Evolutionary conservation across 116 monocot species (phyloP).

Genomic region (Zostera marina): DNA sequence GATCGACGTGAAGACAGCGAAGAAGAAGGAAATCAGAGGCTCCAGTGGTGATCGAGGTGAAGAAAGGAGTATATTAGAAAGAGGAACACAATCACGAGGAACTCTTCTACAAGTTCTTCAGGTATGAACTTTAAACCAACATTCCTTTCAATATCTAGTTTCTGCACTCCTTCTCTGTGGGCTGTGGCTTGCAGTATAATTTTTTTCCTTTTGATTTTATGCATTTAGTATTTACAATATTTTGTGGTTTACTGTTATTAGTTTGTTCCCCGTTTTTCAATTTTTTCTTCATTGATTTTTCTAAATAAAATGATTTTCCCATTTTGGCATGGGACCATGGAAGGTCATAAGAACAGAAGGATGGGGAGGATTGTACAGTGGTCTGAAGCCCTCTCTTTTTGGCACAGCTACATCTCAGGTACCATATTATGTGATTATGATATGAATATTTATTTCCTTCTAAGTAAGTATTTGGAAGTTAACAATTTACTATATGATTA

Average conservation of each 20-base stretch:
- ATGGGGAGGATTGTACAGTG: constrained; percentile 71
- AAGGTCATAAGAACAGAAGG: constrained; percentile 75
- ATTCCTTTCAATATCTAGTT: background rate
- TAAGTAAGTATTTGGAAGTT: background rate
- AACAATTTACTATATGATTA: background rate
- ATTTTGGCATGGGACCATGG: constrained; percentile 2
- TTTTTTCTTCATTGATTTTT: background rate
- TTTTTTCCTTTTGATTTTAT: background rate
- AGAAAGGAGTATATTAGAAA: constrained; percentile 3
- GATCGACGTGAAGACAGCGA: constrained; percentile 21
- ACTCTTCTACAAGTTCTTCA: constrained; percentile 19
- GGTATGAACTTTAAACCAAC: background rate
- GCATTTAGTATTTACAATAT: background rate
- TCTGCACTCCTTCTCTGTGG: no score
- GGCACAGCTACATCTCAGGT: constrained; percentile 92
- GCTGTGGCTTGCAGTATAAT: no score
- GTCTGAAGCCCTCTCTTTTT: constrained; percentile 70
- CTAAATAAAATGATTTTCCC: background rate
- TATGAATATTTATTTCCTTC: background rate
- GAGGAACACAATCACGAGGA: constrained; percentile 2
- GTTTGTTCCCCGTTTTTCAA: background rate
- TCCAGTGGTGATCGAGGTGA: no score
- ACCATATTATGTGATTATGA: background rate
- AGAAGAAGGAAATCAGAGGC: constrained; percentile 5
- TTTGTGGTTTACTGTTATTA: background rate